Evolutionary conservation across 2,329 filamentous ascomycete genomes (phyloP), one percentile per base, ranked within the genome.

Genomic region (Zymoseptoria pseudotritici): DNA sequence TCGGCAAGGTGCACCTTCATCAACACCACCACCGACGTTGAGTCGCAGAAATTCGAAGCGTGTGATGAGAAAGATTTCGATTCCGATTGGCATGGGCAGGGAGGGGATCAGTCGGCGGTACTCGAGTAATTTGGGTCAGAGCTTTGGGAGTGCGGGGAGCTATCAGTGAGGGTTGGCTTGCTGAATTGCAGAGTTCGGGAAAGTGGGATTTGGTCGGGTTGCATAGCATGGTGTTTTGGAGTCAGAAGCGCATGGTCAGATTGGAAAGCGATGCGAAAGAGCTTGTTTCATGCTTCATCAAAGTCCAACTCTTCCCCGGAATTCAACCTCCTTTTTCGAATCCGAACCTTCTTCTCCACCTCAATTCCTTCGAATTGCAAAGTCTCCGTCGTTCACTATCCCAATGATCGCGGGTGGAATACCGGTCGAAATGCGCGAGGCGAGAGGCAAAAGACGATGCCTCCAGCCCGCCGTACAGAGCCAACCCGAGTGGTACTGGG

Each of bases 41-140:
- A 69, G 67, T 55, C 63, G 67, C 9, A 61, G 66, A n/a, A 61
- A 60, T 26, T 69, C 69, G 19, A 69, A 69, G 50, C 72, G 72
- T 22, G 62, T 75, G 7, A 68, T 72, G 58, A 72, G 77, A 58
- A 72, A 70, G 53, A 75, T 74, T 2, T 78, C 75, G 1, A 74
- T 77, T 29, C 78, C 78, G 0, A 71, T 80, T 36, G 78, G 78
- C 1, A 77, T 79, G 76, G 77, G 77, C 4, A 63, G 54, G 1
- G 59, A 70, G 11, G 77, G 77, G 0, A 77, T 80, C 53, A 71
- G 76, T 53, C 68, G 77, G 54, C 63, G 76, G 22, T 73, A 75
- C 57, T 79, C 77, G 60, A 78, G 76, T 29, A 80, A 79, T 61
- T 60, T 80, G 26, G 78, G 77, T 3, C 71, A 73, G 61, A 73